Percentiles rank a stretch among this genome's conserved stretches.
Conservation (phyloP, 2,329 filamentous ascomycete genomes). For the Exophiala xenobiotica region DNA sequence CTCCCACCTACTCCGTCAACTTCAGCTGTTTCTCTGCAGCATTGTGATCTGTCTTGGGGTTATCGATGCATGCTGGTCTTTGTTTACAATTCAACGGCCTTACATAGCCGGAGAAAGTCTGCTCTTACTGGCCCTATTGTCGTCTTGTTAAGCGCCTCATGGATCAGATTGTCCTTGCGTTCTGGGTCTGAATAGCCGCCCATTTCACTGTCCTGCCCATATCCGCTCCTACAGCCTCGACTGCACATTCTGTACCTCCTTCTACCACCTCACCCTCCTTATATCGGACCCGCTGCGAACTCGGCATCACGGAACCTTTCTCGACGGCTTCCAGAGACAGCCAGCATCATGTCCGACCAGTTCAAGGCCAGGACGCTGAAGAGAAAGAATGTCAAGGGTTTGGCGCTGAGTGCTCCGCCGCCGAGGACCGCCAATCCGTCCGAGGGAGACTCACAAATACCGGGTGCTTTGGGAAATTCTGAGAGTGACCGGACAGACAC, state of each 20-base stretch:
- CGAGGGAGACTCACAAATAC: slow-evolving; percentile 65
- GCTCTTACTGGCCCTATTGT: slow-evolving; percentile 1
- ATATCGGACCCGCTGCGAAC: slow-evolving; percentile 3
- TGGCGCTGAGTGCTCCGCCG: slow-evolving; percentile 77
- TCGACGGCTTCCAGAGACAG: not conserved
- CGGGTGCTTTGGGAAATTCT: slow-evolving; percentile 58
- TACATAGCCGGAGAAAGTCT: not conserved
- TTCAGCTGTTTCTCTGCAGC: slow-evolving; percentile 1
- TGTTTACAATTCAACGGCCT: not conserved
- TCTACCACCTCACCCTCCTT: not conserved
- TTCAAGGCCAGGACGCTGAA: slow-evolving; percentile 80
- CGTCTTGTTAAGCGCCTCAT: slow-evolving; percentile 16
- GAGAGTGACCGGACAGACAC: slow-evolving; percentile 65
- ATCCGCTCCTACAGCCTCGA: slow-evolving; percentile 6
- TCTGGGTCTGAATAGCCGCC: slow-evolving; percentile 22
- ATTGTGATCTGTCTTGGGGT: not conserved
- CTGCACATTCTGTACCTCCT: slow-evolving; percentile 2
- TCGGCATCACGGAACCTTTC: not conserved
- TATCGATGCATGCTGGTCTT: slow-evolving; percentile 3
- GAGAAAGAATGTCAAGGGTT: slow-evolving; percentile 97
- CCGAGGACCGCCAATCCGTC: slow-evolving; percentile 70
- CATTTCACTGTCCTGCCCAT: slow-evolving; percentile 7
- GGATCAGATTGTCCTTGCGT: slow-evolving; percentile 12
- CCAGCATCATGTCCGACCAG: slow-evolving; percentile 54
- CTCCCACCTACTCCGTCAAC: slow-evolving; percentile 1